Evolutionary conservation across 2,329 filamentous ascomycete genomes (phyloP).

Genomic region (Talaromyces atroroseus): DNA sequence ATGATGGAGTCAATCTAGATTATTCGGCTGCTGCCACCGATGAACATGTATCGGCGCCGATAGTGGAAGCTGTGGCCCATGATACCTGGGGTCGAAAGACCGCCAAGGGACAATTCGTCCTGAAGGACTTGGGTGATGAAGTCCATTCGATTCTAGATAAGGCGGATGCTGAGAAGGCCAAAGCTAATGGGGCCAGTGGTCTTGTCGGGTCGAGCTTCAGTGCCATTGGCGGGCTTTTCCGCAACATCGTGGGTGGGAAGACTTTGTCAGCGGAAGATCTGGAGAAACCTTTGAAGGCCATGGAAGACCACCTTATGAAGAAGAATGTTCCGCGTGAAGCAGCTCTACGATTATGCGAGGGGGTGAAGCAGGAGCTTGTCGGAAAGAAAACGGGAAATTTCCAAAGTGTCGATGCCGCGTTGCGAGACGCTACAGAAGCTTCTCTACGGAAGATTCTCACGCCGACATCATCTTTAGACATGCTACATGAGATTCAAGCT

Average conservation of each 20-base stretch:
- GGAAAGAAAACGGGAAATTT: conserved; percentile 90
- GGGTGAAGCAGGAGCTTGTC: conserved; percentile 82
- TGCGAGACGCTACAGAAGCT: conserved; percentile 82
- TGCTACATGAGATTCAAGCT: conserved; percentile 85
- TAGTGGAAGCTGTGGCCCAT: conserved; percentile 68
- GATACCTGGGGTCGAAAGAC: conserved; percentile 81
- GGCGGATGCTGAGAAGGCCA: conserved; percentile 61
- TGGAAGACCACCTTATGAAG: conserved; percentile 89
- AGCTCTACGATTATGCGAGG: conserved; percentile 81
- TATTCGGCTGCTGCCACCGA: conserved; percentile 68
- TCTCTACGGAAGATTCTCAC: conserved; percentile 94
- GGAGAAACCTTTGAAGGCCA: conserved; percentile 85
- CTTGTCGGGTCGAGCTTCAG: conserved; percentile 74
- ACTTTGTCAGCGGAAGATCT: conserved; percentile 83
- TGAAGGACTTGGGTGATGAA: conserved; percentile 90
- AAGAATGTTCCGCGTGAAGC: conserved; percentile 97
- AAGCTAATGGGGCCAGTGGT: conserved; percentile 48
- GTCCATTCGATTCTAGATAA: conserved; percentile 82
- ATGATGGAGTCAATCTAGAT: conserved; percentile 73
- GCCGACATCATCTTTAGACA: conserved; percentile 87
- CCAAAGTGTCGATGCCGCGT: conserved; percentile 77
- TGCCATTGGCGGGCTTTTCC: conserved; percentile 81
- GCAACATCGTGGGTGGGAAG: conserved; percentile 93
- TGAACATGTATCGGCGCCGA: conserved; percentile 50
- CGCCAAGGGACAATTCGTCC: conserved; percentile 82